Percentiles rank a stretch among this genome's conserved stretches.
Evolutionary conservation across 495 filamentous ascomycete genomes (phyloP).

Genomic region (Podospora appendiculata): DNA sequence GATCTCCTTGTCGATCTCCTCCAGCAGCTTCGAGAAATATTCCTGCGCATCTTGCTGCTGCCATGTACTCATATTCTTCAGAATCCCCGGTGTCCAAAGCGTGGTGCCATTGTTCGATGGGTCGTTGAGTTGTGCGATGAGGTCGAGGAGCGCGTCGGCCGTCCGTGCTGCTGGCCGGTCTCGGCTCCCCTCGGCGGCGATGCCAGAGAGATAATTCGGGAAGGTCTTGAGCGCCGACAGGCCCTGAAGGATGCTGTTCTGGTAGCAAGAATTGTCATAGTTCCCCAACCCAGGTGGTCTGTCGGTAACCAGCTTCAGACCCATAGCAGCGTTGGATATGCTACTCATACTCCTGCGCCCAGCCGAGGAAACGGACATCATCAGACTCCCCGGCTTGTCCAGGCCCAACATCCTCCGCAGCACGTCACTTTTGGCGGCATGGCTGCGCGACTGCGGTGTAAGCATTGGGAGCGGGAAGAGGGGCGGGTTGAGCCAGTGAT

Average conservation of each 20-base stretch:
- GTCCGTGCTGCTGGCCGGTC: constrained; percentile 15
- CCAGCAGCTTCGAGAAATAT: constrained; percentile 85
- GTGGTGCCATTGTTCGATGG: constrained; percentile 57
- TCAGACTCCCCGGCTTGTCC: constrained; percentile 37
- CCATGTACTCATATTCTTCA: constrained; percentile 87
- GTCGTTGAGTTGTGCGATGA: constrained; percentile 61
- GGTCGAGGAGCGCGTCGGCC: constrained; percentile 48
- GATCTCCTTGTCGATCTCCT: constrained; percentile 77
- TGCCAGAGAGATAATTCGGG: constrained; percentile 38
- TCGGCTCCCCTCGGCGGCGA: constrained; percentile 26
- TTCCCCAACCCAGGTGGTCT: constrained; percentile 78
- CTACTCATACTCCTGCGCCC: constrained; percentile 40
- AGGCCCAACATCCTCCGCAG: constrained; percentile 62
- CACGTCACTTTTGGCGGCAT: constrained; percentile 58
- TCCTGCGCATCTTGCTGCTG: constrained; percentile 99
- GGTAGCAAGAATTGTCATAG: constrained; percentile 91
- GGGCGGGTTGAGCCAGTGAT: constrained; percentile 36
- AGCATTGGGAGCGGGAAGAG: constrained; percentile 20
- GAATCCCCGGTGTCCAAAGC: constrained; percentile 66
- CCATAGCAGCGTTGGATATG: constrained; percentile 34
- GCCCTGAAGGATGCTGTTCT: constrained; percentile 90
- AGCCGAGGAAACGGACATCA: constrained; percentile 27
- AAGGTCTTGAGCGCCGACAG: constrained; percentile 69
- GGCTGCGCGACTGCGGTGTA: constrained; percentile 17
- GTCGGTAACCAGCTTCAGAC: constrained; percentile 27